These are phyloP conservation scores for Cercospora sp. DNA, from an alignment of 2,329 filamentous ascomycete species.

Conservation along the genomic window DNA sequence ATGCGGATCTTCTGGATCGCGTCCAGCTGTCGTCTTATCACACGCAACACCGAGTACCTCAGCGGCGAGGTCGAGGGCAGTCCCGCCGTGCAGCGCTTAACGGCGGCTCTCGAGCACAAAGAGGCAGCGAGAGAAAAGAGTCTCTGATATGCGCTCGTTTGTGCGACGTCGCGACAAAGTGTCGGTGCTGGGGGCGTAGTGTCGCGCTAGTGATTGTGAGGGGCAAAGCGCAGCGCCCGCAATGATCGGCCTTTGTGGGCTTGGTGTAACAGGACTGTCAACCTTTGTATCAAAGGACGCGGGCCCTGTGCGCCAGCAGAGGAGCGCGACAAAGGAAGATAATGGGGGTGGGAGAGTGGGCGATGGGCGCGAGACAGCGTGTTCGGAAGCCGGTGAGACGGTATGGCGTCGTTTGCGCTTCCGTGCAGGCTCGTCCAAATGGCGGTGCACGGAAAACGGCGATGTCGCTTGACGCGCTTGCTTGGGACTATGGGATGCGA, in stretches of 20 bases:
- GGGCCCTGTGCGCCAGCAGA: slow-evolving; percentile 14
- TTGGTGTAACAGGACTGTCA: slow-evolving; percentile 25
- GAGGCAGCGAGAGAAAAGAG: slow-evolving; percentile 4
- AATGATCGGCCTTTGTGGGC: slow-evolving; percentile 8
- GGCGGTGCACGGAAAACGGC: slow-evolving; percentile 16
- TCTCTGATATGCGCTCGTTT: slow-evolving; percentile 1
- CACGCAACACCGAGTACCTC: not conserved
- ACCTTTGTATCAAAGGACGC: slow-evolving; percentile 13
- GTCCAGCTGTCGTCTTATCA: not conserved
- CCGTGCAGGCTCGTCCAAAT: slow-evolving; percentile 2
- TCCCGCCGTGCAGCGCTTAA: not conserved
- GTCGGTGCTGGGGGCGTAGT: not conserved
- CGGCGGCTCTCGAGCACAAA: slow-evolving; percentile 3
- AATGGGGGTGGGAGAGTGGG: not conserved
- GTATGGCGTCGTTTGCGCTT: not conserved
- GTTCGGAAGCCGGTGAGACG: slow-evolving; percentile 20
- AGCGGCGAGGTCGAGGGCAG: not conserved
- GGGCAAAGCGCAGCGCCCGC: not conserved
- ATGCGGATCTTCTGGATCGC: not conserved
- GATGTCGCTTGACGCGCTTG: slow-evolving; percentile 2
- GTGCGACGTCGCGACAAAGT: slow-evolving; percentile 25
- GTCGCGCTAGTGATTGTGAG: not conserved
- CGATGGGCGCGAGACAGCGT: slow-evolving; percentile 1
- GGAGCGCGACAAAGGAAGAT: slow-evolving; percentile 13
- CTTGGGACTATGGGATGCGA: slow-evolving; percentile 14